Evolutionary conservation across 2,329 filamentous ascomycete species (phyloP), one percentile per base, ranked within the genome.

Genomic region (Madurella fahalii): DNA sequence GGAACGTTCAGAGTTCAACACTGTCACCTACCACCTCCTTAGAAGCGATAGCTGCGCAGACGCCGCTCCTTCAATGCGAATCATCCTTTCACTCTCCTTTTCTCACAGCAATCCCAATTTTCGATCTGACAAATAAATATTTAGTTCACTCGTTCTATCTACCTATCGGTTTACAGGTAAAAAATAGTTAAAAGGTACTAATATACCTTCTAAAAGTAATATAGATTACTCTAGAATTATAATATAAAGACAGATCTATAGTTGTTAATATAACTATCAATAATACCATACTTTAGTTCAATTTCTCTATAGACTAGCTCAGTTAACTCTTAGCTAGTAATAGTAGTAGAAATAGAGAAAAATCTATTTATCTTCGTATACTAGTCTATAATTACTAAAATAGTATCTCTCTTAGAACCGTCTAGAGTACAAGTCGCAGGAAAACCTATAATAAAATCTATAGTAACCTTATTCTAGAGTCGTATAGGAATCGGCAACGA

Each of bases 381-480:
- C 5, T 9, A 3, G 9, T 50, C 25, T 2, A 50, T 13, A 20
- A 50, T 15, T 12, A 50, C 30, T 3, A 50, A 40, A 20, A 50
- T 43, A 9, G 15, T 15, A n/a, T 50, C 30, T 16, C 34, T 34
- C 18, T 50, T 30, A 2, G 5, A 18, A 11, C 40, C 11, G 17
- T 40, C 12, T 17, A 5, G 2, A 1, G 3, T n/a, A 2, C 25
- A 25, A 1, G 43, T n/a, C 5, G 12, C 8, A 2, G 31, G 47
- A 39, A 50, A 43, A 20, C 47, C 40, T 12, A 43, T 30, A 18
- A 48, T 43, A 16, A 43, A 50, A 17, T 50, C 47, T 25, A 50
- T 50, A 8, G 16, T 37, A 20, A 50, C 37, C 16, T 50, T 17
- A 8, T n/a, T 16, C 47, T 25, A 50, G 2, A 12, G 47, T 37